Base-by-base conservation (phyloP, 1,139 yeast genomes). In the Pichia terricola region DNA sequence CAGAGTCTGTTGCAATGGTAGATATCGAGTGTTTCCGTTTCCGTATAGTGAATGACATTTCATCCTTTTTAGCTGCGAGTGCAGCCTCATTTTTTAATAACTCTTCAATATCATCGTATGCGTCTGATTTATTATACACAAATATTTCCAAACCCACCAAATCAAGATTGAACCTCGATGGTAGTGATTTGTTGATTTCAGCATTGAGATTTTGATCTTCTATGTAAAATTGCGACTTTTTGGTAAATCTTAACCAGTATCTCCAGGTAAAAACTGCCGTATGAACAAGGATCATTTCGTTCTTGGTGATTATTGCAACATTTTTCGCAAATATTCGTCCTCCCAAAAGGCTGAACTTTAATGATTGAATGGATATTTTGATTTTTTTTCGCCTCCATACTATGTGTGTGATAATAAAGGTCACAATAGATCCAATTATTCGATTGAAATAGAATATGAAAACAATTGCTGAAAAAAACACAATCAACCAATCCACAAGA, bases 211-310 rank as follows among this genome's bases (percentile, higher is more conserved):
- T 56, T 26, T 46, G 36, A 32, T 45, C 36, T 35, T 59, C 53
- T 16, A 60, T 54, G 37, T 55, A 57, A 45, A 65, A 68, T 34
- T 69, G 73, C 1, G 80, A 69, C 35, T 68, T 56, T 53, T 83
- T 67, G 3, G 79, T 73, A 25, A 67, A 60, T 4, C 67, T 66
- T 44, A 85, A 66, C 97, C 97, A 91, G 60, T 87, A 91, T 48
- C 94, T 63, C 97, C 97, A 91, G 0, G 95, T 85, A 32, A 91
- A 59, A 51, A 78, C 76, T 4, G 89, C 80, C 50, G 81, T 80
- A 26, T 84, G 70, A 2, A 85, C 69, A 6, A 87, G 74, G 2
- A 85, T 60, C 2, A 95, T 77, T 50, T 77, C 77, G 62, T 89
- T 83, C 40, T 77, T 69, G 10, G 87, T 83, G 9, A 82, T 74